phyloP scores from a whole-genome alignment of 1,284 basidiomycete genomes.

The Naganishia cerealis region DNA sequence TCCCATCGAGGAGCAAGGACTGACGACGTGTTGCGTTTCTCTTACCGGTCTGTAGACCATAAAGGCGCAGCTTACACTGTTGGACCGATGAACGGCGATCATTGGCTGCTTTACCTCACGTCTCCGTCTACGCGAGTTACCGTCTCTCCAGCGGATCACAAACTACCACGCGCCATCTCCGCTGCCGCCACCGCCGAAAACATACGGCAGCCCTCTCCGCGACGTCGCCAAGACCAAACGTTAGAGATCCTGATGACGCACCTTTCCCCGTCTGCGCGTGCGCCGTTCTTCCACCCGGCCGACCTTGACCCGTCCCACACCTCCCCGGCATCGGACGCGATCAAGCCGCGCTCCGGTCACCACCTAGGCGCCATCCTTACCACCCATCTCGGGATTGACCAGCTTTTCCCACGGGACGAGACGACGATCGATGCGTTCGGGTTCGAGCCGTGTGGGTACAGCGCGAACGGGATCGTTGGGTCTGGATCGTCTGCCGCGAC shows the following conservation, averaged over 20 bases:
- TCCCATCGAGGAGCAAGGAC: background rate
- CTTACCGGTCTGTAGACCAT: conserved; percentile 51
- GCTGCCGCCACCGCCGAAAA: conserved; percentile 6
- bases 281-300: conserved; percentile 71
- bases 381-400: conserved; percentile 72
- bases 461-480: conserved; percentile 84
- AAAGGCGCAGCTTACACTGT: conserved; percentile 90
- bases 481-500: conserved; percentile 52
- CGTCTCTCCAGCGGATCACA: conserved; percentile 38
- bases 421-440: conserved; percentile 89
- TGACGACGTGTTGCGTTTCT: background rate
- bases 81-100: conserved; percentile 96
- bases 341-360: conserved; percentile 55
- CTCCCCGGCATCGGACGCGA: conserved; percentile 16
- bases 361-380: conserved; percentile 70
- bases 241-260: conserved; percentile 98
- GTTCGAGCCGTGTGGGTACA: conserved; percentile 95
- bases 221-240: conserved; percentile 70
- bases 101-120: conserved; percentile 95
- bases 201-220: conserved; percentile 26
- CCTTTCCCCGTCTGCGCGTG: conserved; percentile 72
- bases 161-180: conserved; percentile 14
- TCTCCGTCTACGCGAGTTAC: conserved; percentile 58
- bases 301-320: conserved; percentile 39
- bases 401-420: conserved; percentile 73